Percentiles rank a stretch among this genome's conserved stretches.
Evolutionary conservation across 1,139 yeast genomes (phyloP).

Genomic region (Magnusiomyces ingens): DNA sequence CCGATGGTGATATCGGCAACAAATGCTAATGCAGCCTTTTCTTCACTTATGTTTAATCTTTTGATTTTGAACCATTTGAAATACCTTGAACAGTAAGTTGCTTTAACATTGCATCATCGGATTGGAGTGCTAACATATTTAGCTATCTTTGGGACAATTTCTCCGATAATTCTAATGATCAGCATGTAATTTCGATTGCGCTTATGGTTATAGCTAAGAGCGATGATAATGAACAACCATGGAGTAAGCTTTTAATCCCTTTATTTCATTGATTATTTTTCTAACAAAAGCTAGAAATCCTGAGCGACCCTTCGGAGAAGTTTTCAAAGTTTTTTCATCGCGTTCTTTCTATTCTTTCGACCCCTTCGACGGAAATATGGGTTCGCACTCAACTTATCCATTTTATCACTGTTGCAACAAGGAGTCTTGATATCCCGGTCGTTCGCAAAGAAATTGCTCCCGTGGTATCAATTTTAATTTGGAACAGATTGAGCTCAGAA

Average conservation of each 20-base stretch:
- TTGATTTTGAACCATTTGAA: constrained; percentile 18
- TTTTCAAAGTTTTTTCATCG: constrained; percentile 27
- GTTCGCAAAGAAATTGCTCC: constrained; percentile 32
- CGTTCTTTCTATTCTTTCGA: constrained; percentile 22
- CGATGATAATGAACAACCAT: constrained; percentile 16
- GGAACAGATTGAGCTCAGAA: constrained; percentile 30
- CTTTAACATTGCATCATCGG: not conserved
- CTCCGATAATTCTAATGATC: constrained; percentile 36
- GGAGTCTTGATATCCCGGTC: constrained; percentile 20
- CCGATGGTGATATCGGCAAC: not conserved
- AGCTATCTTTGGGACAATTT: constrained; percentile 39
- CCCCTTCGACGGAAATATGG: constrained; percentile 12
- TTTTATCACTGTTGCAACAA: constrained; percentile 27
- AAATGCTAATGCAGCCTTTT: not conserved
- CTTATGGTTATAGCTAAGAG: constrained; percentile 18
- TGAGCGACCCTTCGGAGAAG: constrained; percentile 20
- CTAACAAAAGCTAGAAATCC: constrained; percentile 8
- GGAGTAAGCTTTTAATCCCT: constrained; percentile 16
- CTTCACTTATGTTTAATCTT: constrained; percentile 1
- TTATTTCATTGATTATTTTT: not conserved
- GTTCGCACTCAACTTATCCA: constrained; percentile 18
- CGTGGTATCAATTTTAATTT: constrained; percentile 37
- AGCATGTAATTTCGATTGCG: constrained; percentile 38
- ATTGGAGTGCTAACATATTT: constrained; percentile 5
- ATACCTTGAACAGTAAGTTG: constrained; percentile 21